Evolutionary conservation across 768 basidiomycete species (phyloP).

Genomic region (Phylloporus arenicola): DNA sequence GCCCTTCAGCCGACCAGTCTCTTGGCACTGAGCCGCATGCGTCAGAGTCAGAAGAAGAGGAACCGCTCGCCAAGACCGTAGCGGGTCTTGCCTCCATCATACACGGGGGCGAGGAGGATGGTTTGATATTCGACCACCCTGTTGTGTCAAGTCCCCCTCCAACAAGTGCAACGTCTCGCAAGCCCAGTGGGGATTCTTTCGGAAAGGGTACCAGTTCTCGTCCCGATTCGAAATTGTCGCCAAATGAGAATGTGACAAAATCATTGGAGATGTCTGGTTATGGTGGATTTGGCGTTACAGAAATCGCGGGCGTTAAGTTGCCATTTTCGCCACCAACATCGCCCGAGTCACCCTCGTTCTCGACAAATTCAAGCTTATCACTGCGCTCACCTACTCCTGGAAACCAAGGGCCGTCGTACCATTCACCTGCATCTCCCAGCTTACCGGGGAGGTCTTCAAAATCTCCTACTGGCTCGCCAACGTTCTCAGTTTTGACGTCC

Average conservation of each 20-base stretch:
- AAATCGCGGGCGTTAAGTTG: constrained; percentile 28
- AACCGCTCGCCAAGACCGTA: constrained; percentile 15
- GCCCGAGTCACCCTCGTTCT: constrained; percentile 30
- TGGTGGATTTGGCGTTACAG: constrained; percentile 9
- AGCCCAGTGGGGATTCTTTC: constrained; percentile 35
- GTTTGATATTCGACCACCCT: constrained; percentile 13
- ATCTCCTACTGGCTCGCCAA: constrained; percentile 22
- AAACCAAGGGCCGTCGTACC: constrained; percentile 11
- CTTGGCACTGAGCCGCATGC: constrained; percentile 6
- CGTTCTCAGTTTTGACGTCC: constrained; percentile 34
- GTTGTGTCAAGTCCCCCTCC: constrained; percentile 25
- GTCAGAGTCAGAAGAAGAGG: constrained; percentile 27
- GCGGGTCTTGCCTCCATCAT: constrained; percentile 17
- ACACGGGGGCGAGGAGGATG: constrained; percentile 14
- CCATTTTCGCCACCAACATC: constrained; percentile 29
- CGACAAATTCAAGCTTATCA: constrained; percentile 25
- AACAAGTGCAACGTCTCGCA: constrained; percentile 20
- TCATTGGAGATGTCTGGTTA: constrained; percentile 16
- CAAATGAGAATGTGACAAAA: constrained; percentile 22
- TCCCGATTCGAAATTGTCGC: constrained; percentile 37
- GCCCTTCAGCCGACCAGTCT: constrained; percentile 16
- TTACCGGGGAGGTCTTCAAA: constrained; percentile 13
- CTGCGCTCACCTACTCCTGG: constrained; percentile 14
- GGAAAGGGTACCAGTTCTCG: constrained; percentile 27
- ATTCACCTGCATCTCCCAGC: constrained; percentile 14